phyloP scores from a whole-genome alignment of 23 red algal species.

The Gracilaria gracilis region DNA sequence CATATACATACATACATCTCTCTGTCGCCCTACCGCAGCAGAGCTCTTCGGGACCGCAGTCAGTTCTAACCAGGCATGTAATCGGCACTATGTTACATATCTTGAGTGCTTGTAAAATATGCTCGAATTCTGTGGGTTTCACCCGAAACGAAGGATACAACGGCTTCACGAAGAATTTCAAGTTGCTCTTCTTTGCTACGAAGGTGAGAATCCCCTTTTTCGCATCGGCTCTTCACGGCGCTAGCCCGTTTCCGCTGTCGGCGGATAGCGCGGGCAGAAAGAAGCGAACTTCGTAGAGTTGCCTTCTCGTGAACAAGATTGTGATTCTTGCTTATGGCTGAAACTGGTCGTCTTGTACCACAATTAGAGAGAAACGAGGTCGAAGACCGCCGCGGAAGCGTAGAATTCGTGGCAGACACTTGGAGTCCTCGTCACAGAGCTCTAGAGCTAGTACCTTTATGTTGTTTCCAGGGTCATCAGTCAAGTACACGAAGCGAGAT shows the following conservation, averaged over 20 bases:
- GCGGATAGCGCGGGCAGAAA: conserved; percentile 25
- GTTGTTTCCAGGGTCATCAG: conserved; percentile 38
- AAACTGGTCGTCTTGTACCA: conserved; percentile 35
- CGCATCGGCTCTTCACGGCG: not conserved
- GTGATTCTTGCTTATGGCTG: conserved; percentile 35
- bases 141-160: conserved; percentile 66
- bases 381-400: conserved; percentile 47
- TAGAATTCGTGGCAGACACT: conserved; percentile 44
- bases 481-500: conserved; percentile 57
- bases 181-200: conserved; percentile 53
- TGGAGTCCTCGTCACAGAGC: conserved; percentile 47
- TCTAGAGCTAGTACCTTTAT: conserved; percentile 52
- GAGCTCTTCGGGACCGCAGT: not conserved
- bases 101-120: conserved; percentile 76
- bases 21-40: not conserved
- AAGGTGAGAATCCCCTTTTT: conserved; percentile 41
- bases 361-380: conserved; percentile 41
- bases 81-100: conserved; percentile 46
- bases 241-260: conserved; percentile 16
- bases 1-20: not conserved
- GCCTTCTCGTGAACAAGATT: conserved; percentile 59
- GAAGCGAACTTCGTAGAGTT: conserved; percentile 48
- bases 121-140: conserved; percentile 52
- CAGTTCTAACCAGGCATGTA: conserved; percentile 21
- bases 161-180: conserved; percentile 66